Base-by-base conservation (phyloP, 176 grass and related monocot genomes). In the Elaeis guineensis region DNA sequence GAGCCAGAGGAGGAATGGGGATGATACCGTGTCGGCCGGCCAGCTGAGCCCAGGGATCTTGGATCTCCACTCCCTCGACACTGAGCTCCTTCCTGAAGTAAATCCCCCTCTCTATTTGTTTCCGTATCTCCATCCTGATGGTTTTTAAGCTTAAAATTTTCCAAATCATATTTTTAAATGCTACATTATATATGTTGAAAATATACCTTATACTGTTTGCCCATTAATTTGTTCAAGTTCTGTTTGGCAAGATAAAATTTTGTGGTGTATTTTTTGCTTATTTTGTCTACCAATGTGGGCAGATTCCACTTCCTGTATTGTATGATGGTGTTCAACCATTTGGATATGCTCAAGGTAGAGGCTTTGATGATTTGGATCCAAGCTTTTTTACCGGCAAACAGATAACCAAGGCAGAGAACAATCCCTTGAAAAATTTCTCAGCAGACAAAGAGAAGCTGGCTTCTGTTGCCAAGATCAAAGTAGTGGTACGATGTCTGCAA, bases 391-490 rank as follows among this genome's bases (percentile, higher is more conserved):
- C 74, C 26, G 78, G 73, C 44, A 92, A 80, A 44, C 59, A 72
- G 22, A 73, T 78, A 51, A 75, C 69, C 55, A 83, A 80, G 59
- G 74, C 73, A 71, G 88, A 93, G 72, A 81, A 52, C 64, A 80
- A 72, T 56, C 86, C 65, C 30, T 66, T 86, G 19, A 84, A 79
- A 54, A 58, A 22, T 25, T 86, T 90, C 35, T 19, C 77, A 18
- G 29, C 12, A n/a, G 90, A 95, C 54, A 98, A 98, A 61, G 94
- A 89, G 50, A 98, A 83, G 68, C 53, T 72, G 61, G 70, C 81
- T 52, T 78, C 84, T 52, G 94, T 81, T 76, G 94, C 88, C 2
- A 98, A 98, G 76, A 98, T 98, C 73, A 98, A 98, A 98, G 94
- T 98, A 49, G 94, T 98, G 94, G 94, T 98, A 89, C 61, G 93